Conservation (phyloP, 2,329 filamentous ascomycete genomes). For the Penicillium occitanis region DNA sequence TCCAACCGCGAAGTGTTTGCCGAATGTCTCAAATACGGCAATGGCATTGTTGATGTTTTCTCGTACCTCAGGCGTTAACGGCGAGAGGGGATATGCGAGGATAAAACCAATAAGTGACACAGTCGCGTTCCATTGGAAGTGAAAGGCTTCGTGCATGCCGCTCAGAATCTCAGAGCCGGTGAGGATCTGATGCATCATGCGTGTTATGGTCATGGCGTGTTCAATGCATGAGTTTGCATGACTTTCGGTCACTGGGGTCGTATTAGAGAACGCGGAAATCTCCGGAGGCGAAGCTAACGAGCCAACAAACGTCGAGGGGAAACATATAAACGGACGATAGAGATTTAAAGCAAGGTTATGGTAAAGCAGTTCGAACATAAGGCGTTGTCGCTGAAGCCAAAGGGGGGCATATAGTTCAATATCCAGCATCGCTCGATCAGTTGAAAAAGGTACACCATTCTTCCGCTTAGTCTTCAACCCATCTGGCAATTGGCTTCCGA, state of each 20-base stretch:
- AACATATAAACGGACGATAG: conserved; percentile 45
- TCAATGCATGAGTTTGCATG: conserved; percentile 32
- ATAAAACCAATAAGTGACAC: conserved; percentile 45
- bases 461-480: conserved; percentile 41
- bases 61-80: conserved; percentile 32
- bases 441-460: conserved; percentile 38
- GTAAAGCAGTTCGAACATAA: conserved; percentile 45
- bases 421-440: conserved; percentile 36
- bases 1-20: conserved; percentile 36
- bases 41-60: conserved; percentile 38
- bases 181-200: conserved; percentile 41
- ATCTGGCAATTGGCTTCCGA: conserved; percentile 39
- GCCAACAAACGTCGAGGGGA: conserved; percentile 23
- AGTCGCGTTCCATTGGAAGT: conserved; percentile 48
- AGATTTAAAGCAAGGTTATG: conserved; percentile 42
- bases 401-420: conserved; percentile 40
- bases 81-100: conserved; percentile 38
- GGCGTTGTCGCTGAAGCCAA: conserved; percentile 46
- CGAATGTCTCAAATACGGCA: conserved; percentile 39
- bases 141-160: conserved; percentile 44
- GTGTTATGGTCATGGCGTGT: conserved; percentile 41
- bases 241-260: conserved; percentile 28
- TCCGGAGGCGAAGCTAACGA: not conserved
- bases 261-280: not conserved
- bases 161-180: conserved; percentile 33